Conservation (phyloP, 2,329 filamentous ascomycete genomes). For the Hymenoscyphus fraxineus region DNA sequence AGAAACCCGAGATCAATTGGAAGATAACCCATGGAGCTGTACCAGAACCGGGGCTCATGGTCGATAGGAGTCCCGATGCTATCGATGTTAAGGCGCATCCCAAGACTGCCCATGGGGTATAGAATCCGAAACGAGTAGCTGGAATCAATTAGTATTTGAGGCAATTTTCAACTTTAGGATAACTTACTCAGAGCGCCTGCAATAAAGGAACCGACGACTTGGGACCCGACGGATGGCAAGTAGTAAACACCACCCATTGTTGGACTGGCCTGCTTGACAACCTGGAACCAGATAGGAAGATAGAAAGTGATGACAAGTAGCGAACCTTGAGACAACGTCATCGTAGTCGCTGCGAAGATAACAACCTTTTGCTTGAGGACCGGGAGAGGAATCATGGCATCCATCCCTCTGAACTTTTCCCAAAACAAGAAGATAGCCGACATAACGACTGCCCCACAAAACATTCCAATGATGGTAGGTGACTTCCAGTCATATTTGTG, state of each 20-base stretch:
- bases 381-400: slow-evolving; percentile 34
- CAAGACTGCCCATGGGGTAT: slow-evolving; percentile 32
- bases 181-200: slow-evolving; percentile 24
- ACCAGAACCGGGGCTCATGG: slow-evolving; percentile 23
- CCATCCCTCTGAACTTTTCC: slow-evolving; percentile 41
- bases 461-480: slow-evolving; percentile 34
- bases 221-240: slow-evolving; percentile 24
- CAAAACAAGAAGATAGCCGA: slow-evolving; percentile 30
- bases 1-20: slow-evolving; percentile 26
- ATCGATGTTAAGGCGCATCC: slow-evolving; percentile 33
- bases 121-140: slow-evolving; percentile 34
- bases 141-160: slow-evolving; percentile 13
- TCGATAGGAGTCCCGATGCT: slow-evolving; percentile 36
- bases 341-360: slow-evolving; percentile 13
- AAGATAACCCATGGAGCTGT: slow-evolving; percentile 25
- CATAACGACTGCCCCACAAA: slow-evolving; percentile 29
- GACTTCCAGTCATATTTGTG: slow-evolving; percentile 28
- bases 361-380: slow-evolving; percentile 23
- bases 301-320: slow-evolving; percentile 24
- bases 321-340: slow-evolving; percentile 15
- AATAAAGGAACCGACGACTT: slow-evolving; percentile 19
- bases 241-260: slow-evolving; percentile 29
- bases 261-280: slow-evolving; percentile 27
- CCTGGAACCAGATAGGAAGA: slow-evolving; percentile 35
- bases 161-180: not conserved